Evolutionary conservation across 2,329 filamentous ascomycete species (phyloP), one percentile per base, ranked within the genome.

Genomic region (Diplodia mutila): DNA sequence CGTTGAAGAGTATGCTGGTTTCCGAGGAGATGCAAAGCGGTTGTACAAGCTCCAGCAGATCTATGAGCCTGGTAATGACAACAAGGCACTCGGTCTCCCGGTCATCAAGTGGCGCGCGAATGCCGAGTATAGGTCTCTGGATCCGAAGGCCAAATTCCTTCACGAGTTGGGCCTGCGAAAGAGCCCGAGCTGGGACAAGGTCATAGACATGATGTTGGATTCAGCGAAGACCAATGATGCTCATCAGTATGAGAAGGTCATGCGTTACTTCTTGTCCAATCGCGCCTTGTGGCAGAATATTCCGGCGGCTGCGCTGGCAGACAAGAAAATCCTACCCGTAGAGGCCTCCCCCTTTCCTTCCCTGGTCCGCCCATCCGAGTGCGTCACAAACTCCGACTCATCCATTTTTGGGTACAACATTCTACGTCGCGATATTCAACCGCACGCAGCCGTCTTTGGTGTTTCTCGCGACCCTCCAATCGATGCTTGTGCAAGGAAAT

Each of bases 401-500:
- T 85, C 90, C 0, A 83, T 96, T 4, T 84, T 99, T 64, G 92
- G 92, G 0, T 98, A 97, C 74, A 84, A 89, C 29, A 90, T 97
- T 21, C 81, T 99, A 39, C 86, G 87, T 69, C 85, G 82, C 57
- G 91, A 95, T 70, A 84, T 98, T n/a, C 89, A 91, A 69, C 81
- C 86, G 12, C 92, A 98, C 81, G 92, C 93, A 18, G 83, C 85
- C 66, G 94, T 95, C 80, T 93, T 99, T 73, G 94, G 93, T 0
- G 93, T 99, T 5, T 86, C 86, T n/a, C 81, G 86, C 65, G 90
- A 99, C 76, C 95, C 96, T 0, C 87, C 89, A 0, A 91, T 98
- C 69, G 83, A 84, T 1, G 87, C 90, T 29, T 97, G 93, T 74
- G 87, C 96, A 14, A 89, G 90, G 49, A 86, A 87, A 29, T 82